phyloP scores from a whole-genome alignment of 768 basidiomycete genomes.

The Termitomyces heimii region DNA sequence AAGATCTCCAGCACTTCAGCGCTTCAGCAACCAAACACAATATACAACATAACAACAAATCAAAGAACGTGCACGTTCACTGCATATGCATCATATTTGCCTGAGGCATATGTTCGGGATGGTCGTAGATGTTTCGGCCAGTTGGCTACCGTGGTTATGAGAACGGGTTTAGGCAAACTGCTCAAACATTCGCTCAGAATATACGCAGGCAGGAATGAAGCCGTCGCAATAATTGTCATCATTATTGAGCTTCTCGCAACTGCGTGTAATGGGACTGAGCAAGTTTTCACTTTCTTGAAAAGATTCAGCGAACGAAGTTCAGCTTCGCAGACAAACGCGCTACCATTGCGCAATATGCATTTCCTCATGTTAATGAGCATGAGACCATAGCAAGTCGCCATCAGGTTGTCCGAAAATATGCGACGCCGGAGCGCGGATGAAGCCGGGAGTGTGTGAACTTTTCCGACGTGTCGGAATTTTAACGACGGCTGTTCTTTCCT shows the following conservation, averaged over 20 bases:
- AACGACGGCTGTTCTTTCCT: constrained; percentile 19
- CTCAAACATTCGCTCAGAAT: neutral
- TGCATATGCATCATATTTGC: neutral
- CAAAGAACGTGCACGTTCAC: too few species aligned
- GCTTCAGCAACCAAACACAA: neutral
- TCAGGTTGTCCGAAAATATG: neutral
- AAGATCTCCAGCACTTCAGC: neutral
- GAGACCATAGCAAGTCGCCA: neutral
- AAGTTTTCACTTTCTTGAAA: neutral
- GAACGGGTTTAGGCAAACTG: neutral
- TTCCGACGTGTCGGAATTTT: constrained; percentile 41
- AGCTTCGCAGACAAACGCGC: neutral
- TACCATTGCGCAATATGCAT: neutral
- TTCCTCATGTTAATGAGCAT: neutral
- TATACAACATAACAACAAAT: neutral
- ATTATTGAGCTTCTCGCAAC: neutral
- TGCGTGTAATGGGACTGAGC: neutral
- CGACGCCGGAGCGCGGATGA: constrained; percentile 24
- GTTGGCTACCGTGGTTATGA: neutral
- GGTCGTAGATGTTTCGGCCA: neutral
- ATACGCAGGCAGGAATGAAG: neutral
- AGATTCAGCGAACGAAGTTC: neutral
- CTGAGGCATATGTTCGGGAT: neutral
- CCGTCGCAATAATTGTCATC: neutral
- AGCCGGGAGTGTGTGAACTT: constrained; percentile 44